Evolutionary conservation across 129 eudicot species (phyloP), one percentile per base, ranked within the genome.

Genomic region (Lactuca saligna): DNA sequence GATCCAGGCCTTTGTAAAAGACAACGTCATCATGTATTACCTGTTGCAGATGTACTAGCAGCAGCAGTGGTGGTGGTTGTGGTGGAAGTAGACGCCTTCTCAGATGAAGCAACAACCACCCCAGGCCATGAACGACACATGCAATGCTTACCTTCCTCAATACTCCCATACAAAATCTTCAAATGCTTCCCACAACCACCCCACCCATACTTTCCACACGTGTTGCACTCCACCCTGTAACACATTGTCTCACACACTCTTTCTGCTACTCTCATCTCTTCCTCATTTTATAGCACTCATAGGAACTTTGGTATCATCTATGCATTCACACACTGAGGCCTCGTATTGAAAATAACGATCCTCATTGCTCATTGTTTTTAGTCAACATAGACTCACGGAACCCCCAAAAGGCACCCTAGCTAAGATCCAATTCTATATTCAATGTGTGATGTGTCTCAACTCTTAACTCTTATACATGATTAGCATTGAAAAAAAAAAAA

Each of bases 81-180:
- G 41, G 81, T 54, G 8, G 86, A 39, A 51, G 77, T 8, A 29
- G 79, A 41, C 4, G 77, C 31, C 32, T 42, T 66, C 8, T 61
- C 71, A 25, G 87, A 67, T 11, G 90, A 56, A 39, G 82, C 73
- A 56, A 76, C 63, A 10, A 44, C 81, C 31, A 85, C 81, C 14
- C 96, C 91, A 6, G 96, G 96, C 96, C 96, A 88, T 17, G 88
- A 65, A 51, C 85, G 82, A 63, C 96, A 85, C 81, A 70, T 69
- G 76, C 91, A 85, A 33, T 80, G 96, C 74, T 75, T 82, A 8
- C 88, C 88, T 59, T 85, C 41, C 0, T 83, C 88, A 11, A 82
- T 85, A 77, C 78, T 76, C 3, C 76, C 88, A 20, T 72, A 81
- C 17, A 85, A 73, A 44, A 76, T 41, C 70, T 67, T 74, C 80